Evolutionary conservation across 1,139 yeast genomes (phyloP).

Genomic region (Blastobotrys malaysiensis): DNA sequence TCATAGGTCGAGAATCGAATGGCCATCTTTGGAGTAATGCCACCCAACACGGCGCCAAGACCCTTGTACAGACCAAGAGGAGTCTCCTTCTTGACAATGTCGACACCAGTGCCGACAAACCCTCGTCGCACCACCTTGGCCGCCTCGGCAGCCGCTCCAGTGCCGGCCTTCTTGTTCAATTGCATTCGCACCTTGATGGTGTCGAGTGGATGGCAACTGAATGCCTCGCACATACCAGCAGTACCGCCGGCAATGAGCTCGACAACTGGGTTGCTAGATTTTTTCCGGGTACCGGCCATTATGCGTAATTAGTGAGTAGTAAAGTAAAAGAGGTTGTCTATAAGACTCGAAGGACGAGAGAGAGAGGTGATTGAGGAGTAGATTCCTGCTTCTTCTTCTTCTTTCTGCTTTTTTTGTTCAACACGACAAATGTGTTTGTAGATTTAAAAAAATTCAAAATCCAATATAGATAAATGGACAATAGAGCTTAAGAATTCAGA

Average conservation of each 20-base stretch:
- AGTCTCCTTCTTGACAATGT: conserved; percentile 75
- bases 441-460: neutral
- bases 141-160: conserved; percentile 23
- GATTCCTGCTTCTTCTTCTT: too few species aligned
- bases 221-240: conserved; percentile 94
- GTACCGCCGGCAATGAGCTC: conserved; percentile 95
- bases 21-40: conserved; percentile 98
- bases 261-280: conserved; percentile 48
- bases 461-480: neutral
- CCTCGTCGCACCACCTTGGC: conserved; percentile 63
- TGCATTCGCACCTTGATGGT: conserved; percentile 98
- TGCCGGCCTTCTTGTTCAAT: conserved; percentile 42
- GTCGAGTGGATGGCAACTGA: conserved; percentile 87
- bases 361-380: too few species aligned
- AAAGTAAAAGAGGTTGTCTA: neutral
- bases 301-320: conserved; percentile 1
- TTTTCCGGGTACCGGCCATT: conserved; percentile 20
- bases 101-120: conserved; percentile 72
- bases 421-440: neutral
- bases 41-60: conserved; percentile 93
- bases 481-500: neutral
- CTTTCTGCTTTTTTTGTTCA: too few species aligned
- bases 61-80: conserved; percentile 89
- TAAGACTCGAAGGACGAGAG: neutral
- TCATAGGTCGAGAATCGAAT: conserved; percentile 93